Conservation (phyloP, 2,329 filamentous ascomycete species). For the Penicillium brasilianum region DNA sequence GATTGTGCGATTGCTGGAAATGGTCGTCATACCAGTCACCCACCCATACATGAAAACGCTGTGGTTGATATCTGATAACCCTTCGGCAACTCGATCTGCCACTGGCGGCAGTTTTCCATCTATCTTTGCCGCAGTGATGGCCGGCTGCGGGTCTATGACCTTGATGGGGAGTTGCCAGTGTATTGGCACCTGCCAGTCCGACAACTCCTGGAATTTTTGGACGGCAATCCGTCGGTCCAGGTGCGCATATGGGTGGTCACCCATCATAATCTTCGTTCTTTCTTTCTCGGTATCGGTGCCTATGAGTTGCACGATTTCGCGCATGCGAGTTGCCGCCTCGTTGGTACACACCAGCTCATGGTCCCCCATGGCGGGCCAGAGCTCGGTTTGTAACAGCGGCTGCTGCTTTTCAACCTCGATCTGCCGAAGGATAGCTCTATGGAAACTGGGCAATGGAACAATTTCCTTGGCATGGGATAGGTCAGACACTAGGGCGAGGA, state of each 20-base stretch:
- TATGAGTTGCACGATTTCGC: constrained; percentile 68
- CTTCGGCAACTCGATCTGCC: constrained; percentile 48
- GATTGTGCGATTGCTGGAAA: constrained; percentile 73
- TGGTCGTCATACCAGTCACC: constrained; percentile 65
- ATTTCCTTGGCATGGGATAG: constrained; percentile 64
- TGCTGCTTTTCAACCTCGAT: constrained; percentile 67
- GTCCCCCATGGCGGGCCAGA: constrained; percentile 66
- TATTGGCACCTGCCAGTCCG: constrained; percentile 59
- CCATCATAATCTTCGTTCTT: constrained; percentile 65
- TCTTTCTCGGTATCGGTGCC: constrained; percentile 65
- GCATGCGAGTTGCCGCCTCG: constrained; percentile 69
- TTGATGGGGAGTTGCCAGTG: constrained; percentile 66
- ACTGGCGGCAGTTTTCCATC: constrained; percentile 54
- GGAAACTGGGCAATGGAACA: constrained; percentile 58
- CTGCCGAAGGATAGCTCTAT: constrained; percentile 66
- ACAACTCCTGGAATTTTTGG: constrained; percentile 51
- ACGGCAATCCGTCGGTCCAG: constrained; percentile 41
- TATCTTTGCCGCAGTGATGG: constrained; percentile 37
- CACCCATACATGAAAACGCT: constrained; percentile 77
- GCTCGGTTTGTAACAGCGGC: constrained; percentile 62
- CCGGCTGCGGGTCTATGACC: constrained; percentile 57
- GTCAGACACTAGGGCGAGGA: constrained; percentile 75
- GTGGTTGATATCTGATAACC: constrained; percentile 66
- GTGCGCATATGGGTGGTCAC: constrained; percentile 46
- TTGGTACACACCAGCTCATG: constrained; percentile 68